Percentiles rank a stretch among this genome's conserved stretches.
Evolutionary conservation across 805 yeast genomes (phyloP).

Genomic region (Candida koratica): DNA sequence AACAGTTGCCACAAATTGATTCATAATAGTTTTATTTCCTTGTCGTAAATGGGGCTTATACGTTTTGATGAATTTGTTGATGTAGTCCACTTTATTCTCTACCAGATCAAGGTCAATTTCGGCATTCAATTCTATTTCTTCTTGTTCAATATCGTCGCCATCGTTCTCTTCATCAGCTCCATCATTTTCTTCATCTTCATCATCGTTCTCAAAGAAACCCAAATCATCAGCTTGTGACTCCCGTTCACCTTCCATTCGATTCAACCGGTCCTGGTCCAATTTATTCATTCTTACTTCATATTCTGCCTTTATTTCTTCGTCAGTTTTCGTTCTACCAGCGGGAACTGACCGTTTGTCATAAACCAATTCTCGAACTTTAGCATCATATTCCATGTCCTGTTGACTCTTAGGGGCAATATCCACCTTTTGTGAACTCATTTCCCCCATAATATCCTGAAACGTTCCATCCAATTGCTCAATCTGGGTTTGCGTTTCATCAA

Average conservation of each 20-base stretch:
- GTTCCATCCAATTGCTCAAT: conserved; percentile 69
- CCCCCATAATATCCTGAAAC: conserved; percentile 66
- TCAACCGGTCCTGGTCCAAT: conserved; percentile 63
- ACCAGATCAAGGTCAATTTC: conserved; percentile 31
- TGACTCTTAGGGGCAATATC: conserved; percentile 29
- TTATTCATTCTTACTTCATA: conserved; percentile 55
- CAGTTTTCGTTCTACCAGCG: conserved; percentile 76
- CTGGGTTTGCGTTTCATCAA: conserved; percentile 55
- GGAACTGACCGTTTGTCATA: conserved; percentile 76
- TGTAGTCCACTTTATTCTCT: conserved; percentile 41
- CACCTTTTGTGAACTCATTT: conserved; percentile 28
- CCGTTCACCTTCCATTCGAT: conserved; percentile 70
- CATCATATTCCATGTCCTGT: conserved; percentile 56
- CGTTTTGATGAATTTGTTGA: conserved; percentile 52
- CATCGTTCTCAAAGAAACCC: conserved; percentile 62
- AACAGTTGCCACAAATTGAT: conserved; percentile 57
- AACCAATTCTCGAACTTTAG: conserved; percentile 60
- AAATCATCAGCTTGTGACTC: conserved; percentile 66
- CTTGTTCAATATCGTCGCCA: conserved; percentile 20
- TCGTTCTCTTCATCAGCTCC: conserved; percentile 25
- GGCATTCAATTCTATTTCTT: conserved; percentile 12
- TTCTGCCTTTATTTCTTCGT: conserved; percentile 62
- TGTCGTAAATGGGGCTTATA: conserved; percentile 75
- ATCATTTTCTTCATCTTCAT: conserved; percentile 37
- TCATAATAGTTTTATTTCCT: conserved; percentile 77